Evolutionary conservation across 2,329 filamentous ascomycete genomes (phyloP).

Genomic region (Alternaria hordeiaustralica): DNA sequence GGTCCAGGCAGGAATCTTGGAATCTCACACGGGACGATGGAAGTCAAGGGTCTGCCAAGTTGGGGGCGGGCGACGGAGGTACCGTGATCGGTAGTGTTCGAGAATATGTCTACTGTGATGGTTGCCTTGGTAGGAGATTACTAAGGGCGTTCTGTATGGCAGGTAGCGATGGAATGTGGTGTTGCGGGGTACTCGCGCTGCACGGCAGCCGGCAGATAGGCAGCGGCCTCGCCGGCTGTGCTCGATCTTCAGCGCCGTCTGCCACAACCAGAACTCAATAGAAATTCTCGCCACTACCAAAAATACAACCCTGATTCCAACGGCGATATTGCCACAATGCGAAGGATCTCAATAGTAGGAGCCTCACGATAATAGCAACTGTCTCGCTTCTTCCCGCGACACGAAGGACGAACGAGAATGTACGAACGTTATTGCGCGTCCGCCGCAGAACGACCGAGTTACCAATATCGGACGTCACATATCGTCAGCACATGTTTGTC

Average conservation of each 20-base stretch:
- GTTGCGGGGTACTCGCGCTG: slow-evolving; percentile 11
- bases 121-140: neutral
- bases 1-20: slow-evolving; percentile 4
- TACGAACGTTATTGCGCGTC: slow-evolving; percentile 5
- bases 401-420: neutral
- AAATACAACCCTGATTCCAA: neutral
- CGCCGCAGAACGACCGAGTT: slow-evolving; percentile 9
- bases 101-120: neutral
- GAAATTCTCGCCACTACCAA: slow-evolving; percentile 1
- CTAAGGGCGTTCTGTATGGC: neutral
- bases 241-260: neutral
- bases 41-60: neutral
- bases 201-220: neutral
- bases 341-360: neutral
- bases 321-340: neutral
- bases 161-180: slow-evolving; percentile 1
- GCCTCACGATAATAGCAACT: slow-evolving; percentile 5
- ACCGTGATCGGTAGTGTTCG: neutral
- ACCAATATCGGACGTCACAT: neutral
- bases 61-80: neutral
- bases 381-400: neutral
- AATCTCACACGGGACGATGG: neutral
- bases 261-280: neutral
- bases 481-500: neutral
- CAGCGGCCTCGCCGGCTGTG: neutral